phyloP scores from a whole-genome alignment of 164 flowering plant genomes.

The Magnolia changhungtana region DNA sequence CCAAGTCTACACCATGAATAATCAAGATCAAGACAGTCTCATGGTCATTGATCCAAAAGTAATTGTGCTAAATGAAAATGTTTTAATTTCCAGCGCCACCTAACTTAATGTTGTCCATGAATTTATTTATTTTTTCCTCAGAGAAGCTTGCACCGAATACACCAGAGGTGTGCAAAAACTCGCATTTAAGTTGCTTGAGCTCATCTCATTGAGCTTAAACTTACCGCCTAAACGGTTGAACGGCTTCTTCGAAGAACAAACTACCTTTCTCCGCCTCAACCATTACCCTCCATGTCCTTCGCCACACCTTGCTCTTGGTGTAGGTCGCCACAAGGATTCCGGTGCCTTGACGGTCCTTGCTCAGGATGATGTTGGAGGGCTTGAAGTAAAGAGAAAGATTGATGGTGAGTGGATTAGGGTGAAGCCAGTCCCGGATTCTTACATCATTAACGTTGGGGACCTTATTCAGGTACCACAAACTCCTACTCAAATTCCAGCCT shows the following conservation, averaged over 20 bases:
- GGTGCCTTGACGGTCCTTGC: conserved; percentile 22
- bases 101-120: not conserved
- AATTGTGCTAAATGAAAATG: too few relatives aligned
- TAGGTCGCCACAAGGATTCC: conserved; percentile 25
- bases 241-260: conserved; percentile 35
- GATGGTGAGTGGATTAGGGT: conserved; percentile 23
- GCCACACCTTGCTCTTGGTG: conserved; percentile 32
- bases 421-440: conserved; percentile 22
- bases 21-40: not conserved
- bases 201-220: conserved; percentile 39
- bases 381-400: conserved; percentile 14
- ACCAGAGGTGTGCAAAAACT: conserved; percentile 32
- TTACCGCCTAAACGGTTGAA: conserved; percentile 21
- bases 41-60: not conserved
- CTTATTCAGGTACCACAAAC: conserved; percentile 19
- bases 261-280: conserved; percentile 32
- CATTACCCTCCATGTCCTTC: conserved; percentile 47
- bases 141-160: conserved; percentile 36
- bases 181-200: conserved; percentile 32
- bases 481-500: not conserved
- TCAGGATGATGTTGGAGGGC: conserved; percentile 24
- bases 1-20: not conserved
- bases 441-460: conserved; percentile 22
- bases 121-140: conserved; percentile 4
- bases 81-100: not conserved